phyloP scores from a whole-genome alignment of 108 stramenopile species.

The Conticribra weissflogii region DNA sequence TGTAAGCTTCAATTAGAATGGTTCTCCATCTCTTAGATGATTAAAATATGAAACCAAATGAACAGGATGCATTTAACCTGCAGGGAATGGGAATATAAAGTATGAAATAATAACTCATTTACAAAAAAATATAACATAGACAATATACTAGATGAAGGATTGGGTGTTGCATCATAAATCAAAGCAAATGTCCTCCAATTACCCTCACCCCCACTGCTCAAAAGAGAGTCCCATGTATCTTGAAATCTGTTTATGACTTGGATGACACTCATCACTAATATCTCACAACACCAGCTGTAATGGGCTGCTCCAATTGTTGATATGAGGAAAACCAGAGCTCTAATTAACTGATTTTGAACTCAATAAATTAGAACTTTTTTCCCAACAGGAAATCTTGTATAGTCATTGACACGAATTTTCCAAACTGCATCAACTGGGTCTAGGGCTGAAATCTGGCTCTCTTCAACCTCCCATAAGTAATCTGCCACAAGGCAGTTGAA shows the following conservation, averaged over 20 bases:
- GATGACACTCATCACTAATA: background rate
- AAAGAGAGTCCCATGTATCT: conserved; percentile 1
- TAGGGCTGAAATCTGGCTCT: background rate
- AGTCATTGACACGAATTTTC: background rate
- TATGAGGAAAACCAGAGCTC: background rate
- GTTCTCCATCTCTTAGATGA: background rate
- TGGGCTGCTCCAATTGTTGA: background rate
- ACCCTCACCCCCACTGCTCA: conserved; percentile 4
- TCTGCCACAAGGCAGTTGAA: background rate
- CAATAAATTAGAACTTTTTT: background rate
- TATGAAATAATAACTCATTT: too few relatives aligned
- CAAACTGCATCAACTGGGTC: background rate
- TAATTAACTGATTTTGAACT: background rate
- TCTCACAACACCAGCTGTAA: background rate
- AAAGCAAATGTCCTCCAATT: conserved; percentile 5
- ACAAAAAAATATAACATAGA: too few relatives aligned
- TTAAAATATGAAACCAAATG: background rate
- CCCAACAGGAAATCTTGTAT: background rate
- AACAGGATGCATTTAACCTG: too few relatives aligned
- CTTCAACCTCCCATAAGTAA: too few relatives aligned
- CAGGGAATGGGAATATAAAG: too few relatives aligned
- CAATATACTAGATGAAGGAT: conserved; percentile 1
- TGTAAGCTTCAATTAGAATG: background rate
- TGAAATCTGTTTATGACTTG: background rate
- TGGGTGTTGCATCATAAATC: background rate